Percentiles rank a stretch among this genome's conserved stretches.
These are phyloP conservation scores for Cyberlindnera xishuangbannaensis DNA, from an alignment of 805 yeast genomes.

Conservation along the genomic window DNA sequence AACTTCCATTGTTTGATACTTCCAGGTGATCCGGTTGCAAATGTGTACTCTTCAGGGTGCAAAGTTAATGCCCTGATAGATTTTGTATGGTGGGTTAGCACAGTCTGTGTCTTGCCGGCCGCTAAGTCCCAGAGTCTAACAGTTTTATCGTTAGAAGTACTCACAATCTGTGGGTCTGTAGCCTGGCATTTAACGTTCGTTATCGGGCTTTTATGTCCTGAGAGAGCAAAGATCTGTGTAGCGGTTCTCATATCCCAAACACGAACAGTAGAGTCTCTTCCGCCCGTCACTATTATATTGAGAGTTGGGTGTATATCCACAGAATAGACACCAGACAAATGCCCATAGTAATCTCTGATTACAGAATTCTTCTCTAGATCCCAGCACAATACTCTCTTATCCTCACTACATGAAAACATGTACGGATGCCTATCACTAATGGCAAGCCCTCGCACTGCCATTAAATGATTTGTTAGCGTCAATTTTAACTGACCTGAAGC, in stretches of 20 bases:
- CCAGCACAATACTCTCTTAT: slow-evolving; percentile 91
- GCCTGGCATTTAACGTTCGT: slow-evolving; percentile 61
- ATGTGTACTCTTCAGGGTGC: slow-evolving; percentile 65
- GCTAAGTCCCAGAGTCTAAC: slow-evolving; percentile 86
- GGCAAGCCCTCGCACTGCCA: slow-evolving; percentile 77
- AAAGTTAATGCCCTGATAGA: slow-evolving; percentile 68
- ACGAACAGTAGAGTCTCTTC: slow-evolving; percentile 79
- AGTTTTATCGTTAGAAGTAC: slow-evolving; percentile 81
- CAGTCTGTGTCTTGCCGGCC: slow-evolving; percentile 65
- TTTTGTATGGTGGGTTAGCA: slow-evolving; percentile 80
- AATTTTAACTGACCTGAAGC: slow-evolving; percentile 64
- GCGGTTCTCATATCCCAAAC: slow-evolving; percentile 93
- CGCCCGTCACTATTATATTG: slow-evolving; percentile 79
- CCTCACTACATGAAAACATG: slow-evolving; percentile 88
- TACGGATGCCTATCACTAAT: slow-evolving; percentile 79
- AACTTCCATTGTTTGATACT: slow-evolving; percentile 80
- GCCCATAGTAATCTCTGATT: slow-evolving; percentile 89
- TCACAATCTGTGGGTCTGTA: slow-evolving; percentile 79
- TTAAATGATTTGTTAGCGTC: slow-evolving; percentile 83
- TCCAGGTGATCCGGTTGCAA: slow-evolving; percentile 76
- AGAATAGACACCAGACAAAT: slow-evolving; percentile 81
- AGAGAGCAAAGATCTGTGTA: slow-evolving; percentile 63
- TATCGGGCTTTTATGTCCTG: slow-evolving; percentile 78
- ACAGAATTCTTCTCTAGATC: slow-evolving; percentile 83
- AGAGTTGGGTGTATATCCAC: slow-evolving; percentile 83